Base-by-base conservation (phyloP, 139 green algal species). In the Chlorella sp. region DNA sequence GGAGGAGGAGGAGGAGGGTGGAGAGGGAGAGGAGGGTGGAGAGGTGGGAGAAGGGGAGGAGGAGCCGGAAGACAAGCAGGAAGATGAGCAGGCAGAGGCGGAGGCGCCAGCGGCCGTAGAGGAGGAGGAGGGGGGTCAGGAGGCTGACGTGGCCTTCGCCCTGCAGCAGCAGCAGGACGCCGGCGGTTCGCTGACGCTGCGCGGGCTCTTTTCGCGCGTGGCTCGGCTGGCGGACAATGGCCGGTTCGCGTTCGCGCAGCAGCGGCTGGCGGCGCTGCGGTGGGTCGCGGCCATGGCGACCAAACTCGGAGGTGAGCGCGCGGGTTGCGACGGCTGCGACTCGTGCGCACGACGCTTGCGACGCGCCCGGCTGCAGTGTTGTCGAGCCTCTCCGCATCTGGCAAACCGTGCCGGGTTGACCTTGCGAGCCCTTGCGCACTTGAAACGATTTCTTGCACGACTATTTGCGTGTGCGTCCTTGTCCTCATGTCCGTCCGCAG, bases 281-380 rank as follows among this genome's bases (percentile, higher is more conserved):
- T 96, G 91, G 80, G 82, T 90, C 10, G 92, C 89, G 1, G 93
- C 92, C 5, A 66, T 85, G 0, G 80, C 83, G 0, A 78, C 65
- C 6, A 74, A 72, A 27, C 82, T 95, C 35, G 88, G 88, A 27
- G 29, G 59, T 27, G 42, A 50, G 71, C 69, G 29, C 5, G 24
- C 42, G 17, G 42, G 42, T n/a, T n/a, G n/a, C n/a, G n/a, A n/a
- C n/a, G n/a, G n/a, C n/a, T n/a, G n/a, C n/a, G n/a, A n/a, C n/a
- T n/a, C n/a, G n/a, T n/a, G n/a, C n/a, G n/a, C n/a, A n/a, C n/a
- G n/a, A n/a, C n/a, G n/a, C n/a, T n/a, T n/a, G n/a, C n/a, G n/a
- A n/a, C n/a, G n/a, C n/a, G n/a, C n/a, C n/a, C n/a, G n/a, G n/a
- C n/a, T n/a, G n/a, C n/a, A n/a, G n/a, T n/a, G n/a, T n/a, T n/a